phyloP scores from a whole-genome alignment of 768 basidiomycete genomes.

The Daedaleopsis sinensis region DNA sequence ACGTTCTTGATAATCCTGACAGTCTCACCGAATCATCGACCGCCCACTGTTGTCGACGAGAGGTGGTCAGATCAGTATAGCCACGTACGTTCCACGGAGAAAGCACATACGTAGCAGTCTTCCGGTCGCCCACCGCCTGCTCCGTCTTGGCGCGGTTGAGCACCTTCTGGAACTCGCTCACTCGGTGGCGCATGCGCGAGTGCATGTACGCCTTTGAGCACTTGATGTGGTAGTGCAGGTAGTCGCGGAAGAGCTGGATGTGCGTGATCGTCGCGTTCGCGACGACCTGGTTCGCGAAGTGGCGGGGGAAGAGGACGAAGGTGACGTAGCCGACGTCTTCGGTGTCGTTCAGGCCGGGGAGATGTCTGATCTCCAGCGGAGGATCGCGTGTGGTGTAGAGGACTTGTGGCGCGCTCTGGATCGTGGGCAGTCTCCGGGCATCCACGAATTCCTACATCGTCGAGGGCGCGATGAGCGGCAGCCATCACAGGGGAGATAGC shows the following conservation, averaged over 20 bases:
- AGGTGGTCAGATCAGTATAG: background rate
- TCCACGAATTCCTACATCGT: constrained; percentile 91
- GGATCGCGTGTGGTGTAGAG: constrained; percentile 94
- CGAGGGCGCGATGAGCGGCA: background rate
- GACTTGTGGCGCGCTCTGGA: constrained; percentile 97
- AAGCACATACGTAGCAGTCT: constrained; percentile 80
- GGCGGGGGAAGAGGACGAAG: constrained; percentile 96
- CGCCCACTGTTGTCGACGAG: background rate
- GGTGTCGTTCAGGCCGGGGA: constrained; percentile 76
- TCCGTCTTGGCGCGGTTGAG: constrained; percentile 97
- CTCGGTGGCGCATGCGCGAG: constrained; percentile 91
- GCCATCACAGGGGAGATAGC: constrained; percentile 19
- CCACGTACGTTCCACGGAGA: background rate
- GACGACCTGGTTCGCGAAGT: constrained; percentile 73
- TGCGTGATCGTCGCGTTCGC: constrained; percentile 87
- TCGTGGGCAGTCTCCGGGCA: constrained; percentile 88
- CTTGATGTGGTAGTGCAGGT: constrained; percentile 99
- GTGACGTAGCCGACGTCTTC: constrained; percentile 97
- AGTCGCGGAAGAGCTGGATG: constrained; percentile 96
- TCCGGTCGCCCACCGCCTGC: constrained; percentile 76
- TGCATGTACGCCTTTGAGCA: constrained; percentile 99
- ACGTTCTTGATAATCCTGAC: background rate
- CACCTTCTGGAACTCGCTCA: constrained; percentile 94
- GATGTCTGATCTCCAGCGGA: constrained; percentile 92
- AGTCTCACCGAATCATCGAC: background rate